A percentile compares a stretch with the other conserved stretches of the same genome.
These are phyloP conservation scores for Chenopodium quinoa DNA, from an alignment of 148 eudicot species.

Conservation along the genomic window DNA sequence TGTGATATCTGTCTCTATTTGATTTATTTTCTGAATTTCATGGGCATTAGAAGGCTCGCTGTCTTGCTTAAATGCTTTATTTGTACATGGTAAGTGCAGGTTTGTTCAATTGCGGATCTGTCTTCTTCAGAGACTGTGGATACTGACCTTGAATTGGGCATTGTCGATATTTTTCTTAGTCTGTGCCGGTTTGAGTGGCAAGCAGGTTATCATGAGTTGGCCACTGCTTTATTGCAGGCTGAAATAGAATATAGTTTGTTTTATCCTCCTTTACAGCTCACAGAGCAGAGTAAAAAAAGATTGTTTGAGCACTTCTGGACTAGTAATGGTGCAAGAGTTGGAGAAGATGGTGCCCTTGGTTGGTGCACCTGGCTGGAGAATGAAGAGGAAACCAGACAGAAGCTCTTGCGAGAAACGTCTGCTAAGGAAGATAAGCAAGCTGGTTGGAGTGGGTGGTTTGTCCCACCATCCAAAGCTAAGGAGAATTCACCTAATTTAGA, in stretches of 20 bases:
- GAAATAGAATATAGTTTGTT: slow-evolving; percentile 87
- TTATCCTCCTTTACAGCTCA: slow-evolving; percentile 68
- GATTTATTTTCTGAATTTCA: background rate
- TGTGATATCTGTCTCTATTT: background rate
- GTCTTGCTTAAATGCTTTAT: slow-evolving; percentile 8
- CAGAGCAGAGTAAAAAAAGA: slow-evolving; percentile 81
- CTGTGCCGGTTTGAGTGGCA: slow-evolving; percentile 98
- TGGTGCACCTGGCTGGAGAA: slow-evolving; percentile 94
- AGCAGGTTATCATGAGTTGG: slow-evolving; percentile 91
- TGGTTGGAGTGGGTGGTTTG: slow-evolving; percentile 96
- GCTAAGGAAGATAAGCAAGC: slow-evolving; percentile 56
- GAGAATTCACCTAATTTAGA: slow-evolving; percentile 27
- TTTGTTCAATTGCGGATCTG: slow-evolving; percentile 35
- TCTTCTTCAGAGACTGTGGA: slow-evolving; percentile 39
- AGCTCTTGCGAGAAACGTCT: slow-evolving; percentile 44
- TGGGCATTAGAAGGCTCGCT: background rate
- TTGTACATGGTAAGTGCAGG: slow-evolving; percentile 41
- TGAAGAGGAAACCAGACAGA: slow-evolving; percentile 84
- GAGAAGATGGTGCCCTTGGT: slow-evolving; percentile 97
- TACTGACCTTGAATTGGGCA: slow-evolving; percentile 63
- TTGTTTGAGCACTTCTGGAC: slow-evolving; percentile 94
- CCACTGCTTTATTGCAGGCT: slow-evolving; percentile 94
- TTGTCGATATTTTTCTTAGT: slow-evolving; percentile 73
- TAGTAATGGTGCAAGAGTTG: slow-evolving; percentile 81
- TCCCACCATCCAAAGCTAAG: slow-evolving; percentile 43